Base-by-base conservation (phyloP, 352 stramenopile species). In the Phytophthora sp. region DNA sequence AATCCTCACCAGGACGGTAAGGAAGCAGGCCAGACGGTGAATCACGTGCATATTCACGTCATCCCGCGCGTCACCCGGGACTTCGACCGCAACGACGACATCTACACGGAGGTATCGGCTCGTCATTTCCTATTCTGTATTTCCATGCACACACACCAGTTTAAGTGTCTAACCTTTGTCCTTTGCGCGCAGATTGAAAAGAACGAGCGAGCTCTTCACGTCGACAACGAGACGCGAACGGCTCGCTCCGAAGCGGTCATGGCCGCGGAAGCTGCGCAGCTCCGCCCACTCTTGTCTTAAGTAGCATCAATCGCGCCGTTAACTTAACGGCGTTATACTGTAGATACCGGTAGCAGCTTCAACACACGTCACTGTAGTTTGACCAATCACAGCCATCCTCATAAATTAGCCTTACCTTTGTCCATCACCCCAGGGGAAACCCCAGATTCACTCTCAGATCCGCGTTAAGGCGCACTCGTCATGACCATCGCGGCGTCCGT, bases 11-110 rank as follows among this genome's bases (percentile, higher is more conserved):
- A 92, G 79, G 96, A 98, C 72, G 96, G 96, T 26, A 59, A 53
- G 21, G 82, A 75, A 2, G 93, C 95, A 4, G 96, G 95, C 2
- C 94, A 98, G 71, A 96, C 84, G 0, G 91, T 99, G 7, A 80
- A 87, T 7, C 94, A 99, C 79, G 90, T 97, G 7, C 93, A 98
- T 66, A 91, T 98, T n/a, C 94, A 98, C 73, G 84, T 98, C 13
- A 80, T 98, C 31, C 94, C 95, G 6, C 77, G 94, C 29, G 55
- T 61, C 9, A 33, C 26, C 1, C 75, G 73, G 21, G 94, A 98
- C 74, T 97, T 98, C 39, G 58, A 79, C 57, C 49, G 64, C 15
- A 98, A 98, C 70, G 94, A 99, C 69, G 84, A 97, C 54, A 76
- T 99, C 23, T 98, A 98, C 73, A 84, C 94, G 23, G 74, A 91